Base-by-base conservation (phyloP, 768 basidiomycete genomes). In the Psilocybe azurescens region DNA sequence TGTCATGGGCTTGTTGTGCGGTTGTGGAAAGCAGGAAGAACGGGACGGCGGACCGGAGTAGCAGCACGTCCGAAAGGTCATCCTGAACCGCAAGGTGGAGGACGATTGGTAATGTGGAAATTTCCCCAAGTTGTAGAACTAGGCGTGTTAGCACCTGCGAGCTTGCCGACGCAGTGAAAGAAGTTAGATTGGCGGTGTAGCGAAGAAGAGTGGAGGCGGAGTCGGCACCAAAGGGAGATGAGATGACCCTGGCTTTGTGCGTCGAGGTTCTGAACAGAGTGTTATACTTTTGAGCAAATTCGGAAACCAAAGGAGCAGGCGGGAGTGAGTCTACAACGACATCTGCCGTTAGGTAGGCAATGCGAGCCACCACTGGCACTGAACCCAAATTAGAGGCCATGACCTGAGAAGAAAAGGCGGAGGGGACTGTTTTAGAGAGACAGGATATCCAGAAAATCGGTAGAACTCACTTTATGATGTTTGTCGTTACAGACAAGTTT, bases 1-100 rank as follows among this genome's bases (percentile, higher is more conserved):
- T 89, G 71, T 96, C 93, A 68, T 97, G 91, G 3, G 95, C 93
- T 70, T 95, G 85, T 72, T 94, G 91, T 3, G 86, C 73, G 1
- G 84, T 86, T 38, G 85, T 82, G 5, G 94, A 96, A 69, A 96
- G 81, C 53, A 99, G 68, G 71, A 95, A 89, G 76, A 89, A 93
- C 30, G 92, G 91, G 5, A 93, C 85, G 18, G 87, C 83, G n/a
- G 90, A 86, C 44, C 89, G 88, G 60, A 97, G 87, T 11, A 89
- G 78, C 46, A 96, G 82, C 44, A 87, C 86, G 65, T 91, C 88
- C 36, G 91, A 86, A 48, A 95, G 83, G 72, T 93, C 89, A 60
- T 85, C 79, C 48, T 76, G 72, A 48, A 87, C 80, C 11, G 88
- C 87, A 39, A 94, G 76, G 70, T 95, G 90, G 32, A 95, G 70